phyloP scores from a whole-genome alignment of 1,284 basidiomycete species.

The Sphaerobolus stellatus region DNA sequence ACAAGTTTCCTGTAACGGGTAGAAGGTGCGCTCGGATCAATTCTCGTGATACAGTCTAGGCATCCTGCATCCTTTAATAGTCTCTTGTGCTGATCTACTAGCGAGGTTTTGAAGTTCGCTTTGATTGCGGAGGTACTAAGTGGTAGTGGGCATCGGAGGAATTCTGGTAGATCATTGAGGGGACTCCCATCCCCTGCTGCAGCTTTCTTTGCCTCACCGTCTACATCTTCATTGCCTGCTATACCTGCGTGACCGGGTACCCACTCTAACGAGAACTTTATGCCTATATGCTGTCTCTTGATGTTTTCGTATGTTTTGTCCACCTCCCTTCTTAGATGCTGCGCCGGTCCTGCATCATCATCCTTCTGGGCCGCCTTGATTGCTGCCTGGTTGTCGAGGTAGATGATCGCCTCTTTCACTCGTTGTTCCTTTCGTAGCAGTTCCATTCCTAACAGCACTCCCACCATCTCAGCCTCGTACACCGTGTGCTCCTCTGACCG shows the following conservation, averaged over 20 bases:
- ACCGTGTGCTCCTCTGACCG: conserved; percentile 9
- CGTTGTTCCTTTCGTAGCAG: conserved; percentile 2
- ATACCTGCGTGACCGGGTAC: conserved; percentile 19
- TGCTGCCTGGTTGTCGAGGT: conserved; percentile 10
- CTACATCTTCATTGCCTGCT: conserved; percentile 21
- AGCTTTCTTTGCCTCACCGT: conserved; percentile 19
- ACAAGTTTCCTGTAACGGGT: too few species aligned
- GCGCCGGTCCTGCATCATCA: background rate
- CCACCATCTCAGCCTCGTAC: conserved; percentile 13
- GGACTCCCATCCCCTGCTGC: conserved; percentile 20
- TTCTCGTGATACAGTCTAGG: too few species aligned
- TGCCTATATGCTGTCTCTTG: background rate
- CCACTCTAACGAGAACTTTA: conserved; percentile 14
- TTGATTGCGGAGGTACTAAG: too few species aligned
- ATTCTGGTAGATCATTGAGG: too few species aligned
- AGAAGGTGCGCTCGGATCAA: too few species aligned
- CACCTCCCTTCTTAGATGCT: background rate
- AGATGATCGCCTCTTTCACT: background rate
- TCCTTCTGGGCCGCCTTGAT: background rate
- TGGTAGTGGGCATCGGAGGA: too few species aligned
- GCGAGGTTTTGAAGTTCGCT: too few species aligned
- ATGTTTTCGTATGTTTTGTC: background rate
- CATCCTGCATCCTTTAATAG: too few species aligned
- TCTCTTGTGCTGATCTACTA: too few species aligned
- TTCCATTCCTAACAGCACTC: conserved; percentile 5